phyloP scores from a whole-genome alignment of 2,329 filamentous ascomycete species.

The Diaporthe vexans region DNA sequence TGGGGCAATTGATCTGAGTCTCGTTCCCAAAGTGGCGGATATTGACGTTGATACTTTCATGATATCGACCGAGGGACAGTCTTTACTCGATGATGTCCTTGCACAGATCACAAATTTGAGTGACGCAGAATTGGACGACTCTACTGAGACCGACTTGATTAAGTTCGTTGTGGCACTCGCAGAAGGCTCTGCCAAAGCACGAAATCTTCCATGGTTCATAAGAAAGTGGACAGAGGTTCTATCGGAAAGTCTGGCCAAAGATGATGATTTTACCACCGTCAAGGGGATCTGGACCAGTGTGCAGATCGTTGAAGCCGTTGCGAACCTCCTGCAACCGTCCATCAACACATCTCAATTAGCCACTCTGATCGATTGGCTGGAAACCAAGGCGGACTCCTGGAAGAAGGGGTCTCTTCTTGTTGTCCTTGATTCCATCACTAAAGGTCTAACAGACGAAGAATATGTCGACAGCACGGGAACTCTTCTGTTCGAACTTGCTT shows the following conservation, averaged over 20 bases:
- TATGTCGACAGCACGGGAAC: conserved; percentile 58
- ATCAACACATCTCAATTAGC: conserved; percentile 61
- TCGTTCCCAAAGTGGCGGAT: conserved; percentile 57
- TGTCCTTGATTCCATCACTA: conserved; percentile 59
- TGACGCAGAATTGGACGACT: conserved; percentile 39
- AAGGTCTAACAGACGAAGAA: conserved; percentile 58
- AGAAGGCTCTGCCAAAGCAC: conserved; percentile 59
- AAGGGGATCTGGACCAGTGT: conserved; percentile 48
- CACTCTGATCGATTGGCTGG: conserved; percentile 60
- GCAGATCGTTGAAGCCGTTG: conserved; percentile 45
- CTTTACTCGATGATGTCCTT: conserved; percentile 58
- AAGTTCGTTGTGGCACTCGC: conserved; percentile 59
- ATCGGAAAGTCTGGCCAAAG: conserved; percentile 49
- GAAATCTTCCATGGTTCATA: conserved; percentile 61
- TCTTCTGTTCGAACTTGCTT: conserved; percentile 55
- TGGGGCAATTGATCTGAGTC: conserved; percentile 56
- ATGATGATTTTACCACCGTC: conserved; percentile 35
- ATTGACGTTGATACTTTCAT: conserved; percentile 64
- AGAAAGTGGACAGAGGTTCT: conserved; percentile 62
- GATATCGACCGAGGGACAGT: conserved; percentile 53
- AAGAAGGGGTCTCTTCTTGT: conserved; percentile 54
- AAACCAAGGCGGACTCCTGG: conserved; percentile 48
- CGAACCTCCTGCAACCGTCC: conserved; percentile 55
- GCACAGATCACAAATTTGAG: conserved; percentile 49
- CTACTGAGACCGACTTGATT: conserved; percentile 40